These are phyloP conservation scores for Breviolum minutum DNA, from an alignment of 73 alveolate genomes.

Conservation along the genomic window DNA sequence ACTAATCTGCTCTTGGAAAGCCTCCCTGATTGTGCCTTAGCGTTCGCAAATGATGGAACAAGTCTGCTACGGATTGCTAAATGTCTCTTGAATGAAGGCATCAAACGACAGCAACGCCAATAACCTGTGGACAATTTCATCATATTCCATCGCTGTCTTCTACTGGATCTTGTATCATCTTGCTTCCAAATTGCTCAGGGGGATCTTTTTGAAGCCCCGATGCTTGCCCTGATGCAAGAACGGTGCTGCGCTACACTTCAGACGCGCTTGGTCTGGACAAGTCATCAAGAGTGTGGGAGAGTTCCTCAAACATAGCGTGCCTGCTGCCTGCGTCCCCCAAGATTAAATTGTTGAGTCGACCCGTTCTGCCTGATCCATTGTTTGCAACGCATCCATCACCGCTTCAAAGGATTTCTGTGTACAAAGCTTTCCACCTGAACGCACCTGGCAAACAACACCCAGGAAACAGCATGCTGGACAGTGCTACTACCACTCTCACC, in stretches of 20 bases:
- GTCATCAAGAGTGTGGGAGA: not conserved
- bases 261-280: too few species aligned
- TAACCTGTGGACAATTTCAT: too few species aligned
- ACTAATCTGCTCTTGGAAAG: slow-evolving; percentile 53
- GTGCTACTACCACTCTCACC: too few species aligned
- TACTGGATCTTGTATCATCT: not conserved
- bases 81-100: not conserved
- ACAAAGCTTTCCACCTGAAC: slow-evolving; percentile 55
- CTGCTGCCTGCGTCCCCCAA: not conserved
- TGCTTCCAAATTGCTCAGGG: slow-evolving; percentile 41
- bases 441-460: not conserved
- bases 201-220: slow-evolving; percentile 24
- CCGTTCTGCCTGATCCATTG: slow-evolving; percentile 47
- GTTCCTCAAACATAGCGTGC: not conserved
- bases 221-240: not conserved
- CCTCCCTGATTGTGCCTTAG: slow-evolving; percentile 42
- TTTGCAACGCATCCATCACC: slow-evolving; percentile 26
- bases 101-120: not conserved
- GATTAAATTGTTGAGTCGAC: not conserved
- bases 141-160: not conserved
- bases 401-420: slow-evolving; percentile 28
- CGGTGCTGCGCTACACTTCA: not conserved
- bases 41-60: too few species aligned
- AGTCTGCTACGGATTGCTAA: not conserved
- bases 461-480: not conserved